Evolutionary conservation across 345 rosid genomes (phyloP), one percentile per base, ranked within the genome.

Genomic region (Hypericum androsaemum): DNA sequence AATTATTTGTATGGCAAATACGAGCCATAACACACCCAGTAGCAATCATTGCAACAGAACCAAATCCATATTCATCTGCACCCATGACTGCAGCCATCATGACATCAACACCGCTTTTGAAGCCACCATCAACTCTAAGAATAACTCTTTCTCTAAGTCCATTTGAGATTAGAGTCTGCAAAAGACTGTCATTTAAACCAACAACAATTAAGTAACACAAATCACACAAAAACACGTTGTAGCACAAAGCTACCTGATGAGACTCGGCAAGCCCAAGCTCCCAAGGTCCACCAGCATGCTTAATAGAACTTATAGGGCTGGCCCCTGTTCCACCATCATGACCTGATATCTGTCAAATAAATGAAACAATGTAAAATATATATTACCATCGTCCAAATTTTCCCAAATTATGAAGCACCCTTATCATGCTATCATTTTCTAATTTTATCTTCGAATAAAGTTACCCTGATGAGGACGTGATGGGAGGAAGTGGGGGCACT

Each of bases 291-390:
- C 98, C 96, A 62, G 98, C 98, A 65, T 92, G 96, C 71, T 92
- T 92, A 58, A 88, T 92, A 57, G 98, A 92, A 69, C 96, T 92
- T 69, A 92, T 82, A 22, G 96, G 98, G 68, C 96, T 92, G 53
- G 98, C 98, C 50, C 98, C 96, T 5, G 98, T 92, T 71, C 96
- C 98, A 66, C 96, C 98, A 77, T 92, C 96, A 71, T 92, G 98
- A 10, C 98, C 96, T 41, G 98, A 92, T 78, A 92, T 85, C 96
- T 89, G 80, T 60, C 36, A 43, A 64, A 32, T 47, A 44, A 60
- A 64, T 57, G 6, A 53, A 49, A 59, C 8, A 12, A 22, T 22
- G 32, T 22, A 22, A 22, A 22, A 22, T 1, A 22, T 22, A 22
- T 1, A 22, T 22, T 22, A 22, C 32, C 2, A 22, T 1, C 1